Evolutionary conservation across 768 basidiomycete genomes (phyloP), one percentile per base, ranked within the genome.

Genomic region (Pleurotus salmoneostramineus): DNA sequence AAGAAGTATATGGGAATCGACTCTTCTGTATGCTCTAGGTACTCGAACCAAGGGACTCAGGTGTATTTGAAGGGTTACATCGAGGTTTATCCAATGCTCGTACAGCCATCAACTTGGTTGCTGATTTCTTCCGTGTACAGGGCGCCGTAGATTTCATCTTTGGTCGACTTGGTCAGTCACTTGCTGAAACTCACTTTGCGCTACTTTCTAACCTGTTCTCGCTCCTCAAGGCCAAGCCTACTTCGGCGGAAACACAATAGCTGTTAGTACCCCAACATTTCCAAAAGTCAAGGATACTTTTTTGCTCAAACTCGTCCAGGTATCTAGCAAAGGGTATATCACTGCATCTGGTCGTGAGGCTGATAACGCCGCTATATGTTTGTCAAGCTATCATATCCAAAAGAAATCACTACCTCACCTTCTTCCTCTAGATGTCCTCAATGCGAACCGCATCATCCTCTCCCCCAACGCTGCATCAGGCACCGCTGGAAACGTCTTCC

Each of bases 131-230:
- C 14, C 14, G 47, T 15, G 2, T 12, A 6, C 17, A 81, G 77
- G 80, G 79, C 35, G 79, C 78, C 0, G 69, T 70, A 0, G 80
- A 83, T 59, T 83, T 83, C 59, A 80, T 82, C 48, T 82, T 81
- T 57, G 81, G 81, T 10, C 76, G 74, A 36, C 56, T 31, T 17
- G 65, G 67, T 42, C 8, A 6, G 52, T 34, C 6, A 35, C 17
- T 8, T 21, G 6, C 32, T 46, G 56, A 27, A 1, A 27, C 32
- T 34, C 43, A 33, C 40, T 14, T 46, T 33, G 21, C 35, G 21
- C 21, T 27, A 1, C 21, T 27, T 17, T 6, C 31, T 15, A 17
- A 11, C 50, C 40, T 47, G 17, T 37, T 48, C 7, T 46, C 21
- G 45, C 15, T 32, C 15, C 32, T 17, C 21, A 35, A 40, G 77